These are phyloP conservation scores for Mycena sp. DNA, from an alignment of 1,284 basidiomycete genomes.

Conservation along the genomic window DNA sequence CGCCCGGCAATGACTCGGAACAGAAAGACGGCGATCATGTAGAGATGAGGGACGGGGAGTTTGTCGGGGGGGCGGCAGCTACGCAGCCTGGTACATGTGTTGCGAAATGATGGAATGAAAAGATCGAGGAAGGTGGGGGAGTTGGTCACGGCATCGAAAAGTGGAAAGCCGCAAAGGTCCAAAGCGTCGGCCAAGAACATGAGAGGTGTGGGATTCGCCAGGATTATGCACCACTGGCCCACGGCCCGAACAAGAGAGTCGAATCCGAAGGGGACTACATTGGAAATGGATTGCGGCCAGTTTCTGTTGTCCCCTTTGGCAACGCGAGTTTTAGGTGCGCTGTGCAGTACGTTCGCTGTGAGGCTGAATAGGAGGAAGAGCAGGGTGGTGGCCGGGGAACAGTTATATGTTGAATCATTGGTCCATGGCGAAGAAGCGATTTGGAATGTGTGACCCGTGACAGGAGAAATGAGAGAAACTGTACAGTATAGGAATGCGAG, in stretches of 20 bases:
- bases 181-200: background rate
- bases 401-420: too few relatives aligned
- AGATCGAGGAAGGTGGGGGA: background rate
- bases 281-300: background rate
- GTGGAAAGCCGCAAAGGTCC: background rate
- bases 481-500: too few relatives aligned
- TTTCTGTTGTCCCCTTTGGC: slow-evolving; percentile 3
- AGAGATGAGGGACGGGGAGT: background rate
- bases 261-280: background rate
- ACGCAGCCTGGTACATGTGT: background rate
- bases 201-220: background rate
- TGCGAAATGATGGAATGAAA: background rate
- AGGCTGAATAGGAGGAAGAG: background rate
- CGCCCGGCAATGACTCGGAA: background rate
- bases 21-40: background rate
- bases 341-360: background rate
- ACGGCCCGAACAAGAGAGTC: background rate
- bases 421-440: too few relatives aligned
- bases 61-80: background rate
- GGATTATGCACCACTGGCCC: background rate
- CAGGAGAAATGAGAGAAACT: too few relatives aligned
- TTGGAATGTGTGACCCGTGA: too few relatives aligned
- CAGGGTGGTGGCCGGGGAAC: too few relatives aligned
- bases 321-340: background rate
- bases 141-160: background rate